Base-by-base conservation (phyloP, 371 early-diverging fungal genomes). In the Sporodiniella umbellata region DNA sequence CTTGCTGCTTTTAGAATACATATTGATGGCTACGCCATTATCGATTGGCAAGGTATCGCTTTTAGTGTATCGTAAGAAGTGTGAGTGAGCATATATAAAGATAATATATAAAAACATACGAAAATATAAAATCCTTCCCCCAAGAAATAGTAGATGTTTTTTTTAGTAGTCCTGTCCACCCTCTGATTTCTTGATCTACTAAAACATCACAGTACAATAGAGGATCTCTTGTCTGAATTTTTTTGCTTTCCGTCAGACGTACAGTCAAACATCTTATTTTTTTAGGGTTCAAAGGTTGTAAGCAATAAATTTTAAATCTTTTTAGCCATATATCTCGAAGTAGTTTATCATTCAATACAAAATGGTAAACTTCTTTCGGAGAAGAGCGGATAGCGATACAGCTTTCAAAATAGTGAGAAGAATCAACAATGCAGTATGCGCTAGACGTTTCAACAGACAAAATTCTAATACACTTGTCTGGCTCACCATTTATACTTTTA, bases 281-380 rank as follows among this genome's bases (percentile, higher is more conserved):
- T 51, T 58, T 25, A 48, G 45, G 19, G 2, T 8, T 62, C 45
- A 23, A 62, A 68, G 22, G 54, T 66, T 38, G 62, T 62, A n/a
- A 40, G 42, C 65, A 75, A 48, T 52, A 60, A 0, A 46, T 54
- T 43, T 83, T 81, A 14, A 84, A 66, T 19, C 64, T 65, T 11
- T 64, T 58, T 2, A 83, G 53, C 85, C 85, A 84, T 24, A 49
- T 42, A 48, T 82, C 79, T 35, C 77, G 63, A 28, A 83, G 77
- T 21, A 69, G 51, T 17, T 72, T 75, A 4, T 64, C 69, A 21
- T 58, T 53, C 0, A 79, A 74, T 14, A 77, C 60, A 25, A 83
- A 55, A 52, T 80, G 82, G 49, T 79, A 72, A 17, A 71, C 76
- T 4, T 75, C 64, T 3, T 62, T 56, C 10, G 64, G 66, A 1